Conservation (phyloP, 108 stramenopile genomes). For the Cyclostephanos invisitatus region DNA sequence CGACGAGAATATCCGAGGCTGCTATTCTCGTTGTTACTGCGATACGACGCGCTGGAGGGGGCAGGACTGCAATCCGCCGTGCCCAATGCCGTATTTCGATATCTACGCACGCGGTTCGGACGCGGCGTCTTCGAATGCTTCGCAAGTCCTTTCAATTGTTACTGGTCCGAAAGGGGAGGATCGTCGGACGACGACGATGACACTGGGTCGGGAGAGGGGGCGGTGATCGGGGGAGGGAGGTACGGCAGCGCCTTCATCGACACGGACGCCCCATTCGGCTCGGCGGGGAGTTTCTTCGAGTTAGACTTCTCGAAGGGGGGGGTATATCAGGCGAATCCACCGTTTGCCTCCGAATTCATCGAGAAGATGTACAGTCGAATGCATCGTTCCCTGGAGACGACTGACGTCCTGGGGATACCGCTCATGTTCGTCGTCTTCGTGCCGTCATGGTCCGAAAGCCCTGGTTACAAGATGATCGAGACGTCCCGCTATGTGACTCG, state of each 20-base stretch:
- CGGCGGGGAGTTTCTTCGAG: constrained; percentile 80
- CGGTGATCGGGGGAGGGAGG: too few species aligned
- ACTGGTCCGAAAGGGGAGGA: constrained; percentile 51
- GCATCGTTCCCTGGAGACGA: constrained; percentile 31
- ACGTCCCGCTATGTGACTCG: constrained; percentile 51
- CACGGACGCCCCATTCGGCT: constrained; percentile 79
- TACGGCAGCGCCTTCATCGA: constrained; percentile 78
- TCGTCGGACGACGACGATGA: neutral
- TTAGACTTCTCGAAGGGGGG: constrained; percentile 56
- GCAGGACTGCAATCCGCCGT: constrained; percentile 87
- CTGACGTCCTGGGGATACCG: constrained; percentile 24
- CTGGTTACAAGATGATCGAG: constrained; percentile 68
- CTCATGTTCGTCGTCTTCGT: constrained; percentile 90
- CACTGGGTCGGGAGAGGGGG: neutral
- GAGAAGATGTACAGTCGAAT: constrained; percentile 63
- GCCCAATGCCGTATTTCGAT: constrained; percentile 73
- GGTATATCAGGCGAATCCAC: constrained; percentile 89
- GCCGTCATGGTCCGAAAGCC: constrained; percentile 85
- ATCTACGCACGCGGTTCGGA: constrained; percentile 62
- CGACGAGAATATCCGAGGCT: constrained; percentile 37
- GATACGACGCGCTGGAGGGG: constrained; percentile 84
- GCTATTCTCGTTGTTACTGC: constrained; percentile 62
- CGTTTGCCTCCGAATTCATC: constrained; percentile 83
- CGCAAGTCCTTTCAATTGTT: constrained; percentile 88
- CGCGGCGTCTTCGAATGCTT: constrained; percentile 80